Percentiles rank a stretch among this genome's conserved stretches.
phyloP scores from a whole-genome alignment of 257 asterid genomes.

The Oldenlandia corymbosa region DNA sequence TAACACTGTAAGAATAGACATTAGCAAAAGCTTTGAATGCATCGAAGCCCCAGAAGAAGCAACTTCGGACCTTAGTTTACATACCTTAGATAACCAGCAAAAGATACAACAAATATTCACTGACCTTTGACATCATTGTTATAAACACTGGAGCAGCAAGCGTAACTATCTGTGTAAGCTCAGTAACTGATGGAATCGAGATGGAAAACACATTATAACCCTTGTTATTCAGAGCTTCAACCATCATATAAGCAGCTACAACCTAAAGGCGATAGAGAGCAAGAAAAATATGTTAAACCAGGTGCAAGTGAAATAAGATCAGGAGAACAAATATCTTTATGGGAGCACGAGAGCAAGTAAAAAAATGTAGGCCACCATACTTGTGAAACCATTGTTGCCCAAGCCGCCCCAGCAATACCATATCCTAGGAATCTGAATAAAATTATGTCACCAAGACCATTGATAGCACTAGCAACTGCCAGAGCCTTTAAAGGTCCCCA shows the following conservation, averaged over 20 bases:
- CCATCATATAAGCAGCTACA: constrained; percentile 92
- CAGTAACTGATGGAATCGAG: constrained; percentile 65
- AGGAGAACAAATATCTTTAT: constrained; percentile 7
- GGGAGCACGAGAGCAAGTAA: constrained; percentile 4
- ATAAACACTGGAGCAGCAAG: constrained; percentile 94
- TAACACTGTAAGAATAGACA: too few species aligned
- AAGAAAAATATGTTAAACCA: constrained; percentile 9
- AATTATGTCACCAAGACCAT: constrained; percentile 82
- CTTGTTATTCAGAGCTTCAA: constrained; percentile 62
- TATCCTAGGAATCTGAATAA: constrained; percentile 69
- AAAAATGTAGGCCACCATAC: constrained; percentile 29
- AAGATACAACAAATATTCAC: constrained; percentile 18
- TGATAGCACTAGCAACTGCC: constrained; percentile 73
- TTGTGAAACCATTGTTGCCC: constrained; percentile 99
- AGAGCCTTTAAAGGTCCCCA: constrained; percentile 98
- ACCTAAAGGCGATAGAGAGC: constrained; percentile 42
- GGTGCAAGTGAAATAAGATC: background rate
- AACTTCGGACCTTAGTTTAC: too few species aligned
- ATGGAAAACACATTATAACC: constrained; percentile 80
- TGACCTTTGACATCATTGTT: constrained; percentile 93
- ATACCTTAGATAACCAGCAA: constrained; percentile 10
- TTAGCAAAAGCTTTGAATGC: too few species aligned
- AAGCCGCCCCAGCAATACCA: constrained; percentile 99
- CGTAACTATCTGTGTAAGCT: constrained; percentile 61
- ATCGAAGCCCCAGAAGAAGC: too few species aligned